Evolutionary conservation across 352 stramenopile species (phyloP).

Genomic region (Globisporangium paroecandrum): DNA sequence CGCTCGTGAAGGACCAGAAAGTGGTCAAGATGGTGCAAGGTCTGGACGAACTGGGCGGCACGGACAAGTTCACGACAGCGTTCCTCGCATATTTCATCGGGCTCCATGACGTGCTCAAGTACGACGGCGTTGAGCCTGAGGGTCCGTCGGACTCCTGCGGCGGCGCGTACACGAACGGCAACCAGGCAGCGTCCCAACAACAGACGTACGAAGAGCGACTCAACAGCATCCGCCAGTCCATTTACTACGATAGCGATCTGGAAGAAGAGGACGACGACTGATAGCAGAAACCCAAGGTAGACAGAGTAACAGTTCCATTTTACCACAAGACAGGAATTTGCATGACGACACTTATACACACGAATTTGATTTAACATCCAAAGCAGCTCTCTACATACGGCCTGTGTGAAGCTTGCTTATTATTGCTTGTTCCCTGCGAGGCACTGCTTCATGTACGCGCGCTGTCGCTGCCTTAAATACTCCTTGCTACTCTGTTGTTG

Average conservation of each 20-base stretch:
- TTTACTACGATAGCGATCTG: slow-evolving; percentile 85
- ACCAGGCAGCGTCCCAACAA: slow-evolving; percentile 28
- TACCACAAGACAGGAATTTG: not conserved
- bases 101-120: slow-evolving; percentile 94
- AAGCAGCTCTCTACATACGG: not conserved
- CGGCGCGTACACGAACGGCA: slow-evolving; percentile 41
- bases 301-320: not conserved
- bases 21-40: slow-evolving; percentile 95
- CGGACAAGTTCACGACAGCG: slow-evolving; percentile 91
- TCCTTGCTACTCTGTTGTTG: slow-evolving; percentile 24
- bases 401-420: not conserved
- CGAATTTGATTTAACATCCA: not conserved
- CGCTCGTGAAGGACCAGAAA: slow-evolving; percentile 94
- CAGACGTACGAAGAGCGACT: slow-evolving; percentile 45
- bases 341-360: not conserved
- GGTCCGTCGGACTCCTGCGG: slow-evolving; percentile 60
- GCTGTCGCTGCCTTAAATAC: slow-evolving; percentile 67
- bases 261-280: slow-evolving; percentile 69
- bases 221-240: slow-evolving; percentile 78
- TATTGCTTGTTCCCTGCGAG: slow-evolving; percentile 2
- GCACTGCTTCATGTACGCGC: slow-evolving; percentile 60
- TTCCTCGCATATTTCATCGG: slow-evolving; percentile 91
- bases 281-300: slow-evolving; percentile 4
- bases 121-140: slow-evolving; percentile 89
- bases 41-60: slow-evolving; percentile 94